Evolutionary conservation across 768 basidiomycete genomes (phyloP).

Genomic region (Naganishia vaughanmartiniae): DNA sequence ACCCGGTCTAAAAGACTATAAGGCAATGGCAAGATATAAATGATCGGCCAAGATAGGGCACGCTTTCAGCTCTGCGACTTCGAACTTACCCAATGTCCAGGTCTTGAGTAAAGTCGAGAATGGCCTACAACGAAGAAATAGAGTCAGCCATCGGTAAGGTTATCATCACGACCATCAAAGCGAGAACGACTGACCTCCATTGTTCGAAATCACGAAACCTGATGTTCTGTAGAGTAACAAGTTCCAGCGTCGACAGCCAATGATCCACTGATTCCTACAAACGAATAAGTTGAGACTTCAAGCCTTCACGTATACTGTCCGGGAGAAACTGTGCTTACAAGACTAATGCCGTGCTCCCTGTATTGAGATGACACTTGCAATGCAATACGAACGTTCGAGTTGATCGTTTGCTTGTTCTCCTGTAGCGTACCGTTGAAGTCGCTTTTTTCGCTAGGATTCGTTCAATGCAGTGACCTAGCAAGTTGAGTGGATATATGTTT

Average conservation of each 20-base stretch:
- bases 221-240: not conserved
- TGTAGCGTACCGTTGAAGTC: not conserved
- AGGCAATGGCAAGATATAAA: constrained; percentile 18
- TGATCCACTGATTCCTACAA: not conserved
- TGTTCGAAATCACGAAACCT: constrained; percentile 4
- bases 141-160: not conserved
- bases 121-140: constrained; percentile 57
- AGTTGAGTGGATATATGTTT: not conserved
- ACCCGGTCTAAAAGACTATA: constrained; percentile 78
- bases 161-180: not conserved
- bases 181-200: constrained; percentile 13
- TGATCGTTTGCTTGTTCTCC: not conserved
- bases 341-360: not conserved
- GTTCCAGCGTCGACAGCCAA: not conserved
- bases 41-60: not conserved
- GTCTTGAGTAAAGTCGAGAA: constrained; percentile 89
- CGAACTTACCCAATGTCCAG: constrained; percentile 69
- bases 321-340: not conserved
- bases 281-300: not conserved
- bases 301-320: not conserved
- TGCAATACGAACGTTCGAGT: not conserved
- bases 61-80: not conserved
- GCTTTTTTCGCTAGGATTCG: not conserved
- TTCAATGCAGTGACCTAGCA: not conserved
- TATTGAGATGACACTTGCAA: not conserved